Percentiles rank a stretch among this genome's conserved stretches.
These are phyloP conservation scores for Takakia lepidozioides DNA, from an alignment of 225 moss, liverwort and hornwort genomes.

Conservation along the genomic window DNA sequence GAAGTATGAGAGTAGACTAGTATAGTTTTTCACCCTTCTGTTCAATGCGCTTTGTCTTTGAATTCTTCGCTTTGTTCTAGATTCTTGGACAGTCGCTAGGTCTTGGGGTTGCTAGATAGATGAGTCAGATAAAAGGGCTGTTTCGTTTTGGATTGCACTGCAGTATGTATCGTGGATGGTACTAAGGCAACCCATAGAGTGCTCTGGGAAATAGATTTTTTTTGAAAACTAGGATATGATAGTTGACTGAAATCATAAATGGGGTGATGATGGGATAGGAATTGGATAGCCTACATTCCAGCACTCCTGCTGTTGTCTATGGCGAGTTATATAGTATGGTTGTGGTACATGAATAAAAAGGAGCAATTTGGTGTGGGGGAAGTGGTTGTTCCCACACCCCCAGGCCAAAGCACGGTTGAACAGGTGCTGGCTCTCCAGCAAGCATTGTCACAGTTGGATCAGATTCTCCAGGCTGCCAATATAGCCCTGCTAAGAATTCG, in stretches of 20 bases:
- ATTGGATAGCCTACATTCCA: slow-evolving; percentile 54
- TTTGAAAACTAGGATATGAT: too few relatives aligned
- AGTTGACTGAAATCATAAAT: too few relatives aligned
- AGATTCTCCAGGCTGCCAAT: slow-evolving; percentile 52
- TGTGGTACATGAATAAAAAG: slow-evolving; percentile 50
- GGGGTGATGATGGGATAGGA: too few relatives aligned
- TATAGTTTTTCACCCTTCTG: neutral
- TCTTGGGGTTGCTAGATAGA: neutral
- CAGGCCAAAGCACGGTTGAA: slow-evolving; percentile 78
- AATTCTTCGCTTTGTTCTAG: neutral
- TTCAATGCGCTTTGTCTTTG: neutral
- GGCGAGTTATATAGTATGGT: slow-evolving; percentile 47
- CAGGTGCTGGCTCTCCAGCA: slow-evolving; percentile 83
- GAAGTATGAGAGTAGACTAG: neutral
- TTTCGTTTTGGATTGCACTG: too few relatives aligned
- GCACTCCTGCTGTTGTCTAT: slow-evolving; percentile 47
- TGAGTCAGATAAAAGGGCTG: too few relatives aligned
- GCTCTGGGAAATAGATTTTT: too few relatives aligned
- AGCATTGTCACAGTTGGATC: slow-evolving; percentile 70
- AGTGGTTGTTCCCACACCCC: slow-evolving; percentile 68
- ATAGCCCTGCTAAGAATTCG: slow-evolving; percentile 76
- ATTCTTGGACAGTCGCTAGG: neutral
- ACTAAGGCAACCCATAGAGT: too few relatives aligned
- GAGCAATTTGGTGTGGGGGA: slow-evolving; percentile 43
- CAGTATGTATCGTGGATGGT: too few relatives aligned